Conservation (phyloP, 1,284 basidiomycete genomes). For the Cryptococcus jaspeensis region DNA sequence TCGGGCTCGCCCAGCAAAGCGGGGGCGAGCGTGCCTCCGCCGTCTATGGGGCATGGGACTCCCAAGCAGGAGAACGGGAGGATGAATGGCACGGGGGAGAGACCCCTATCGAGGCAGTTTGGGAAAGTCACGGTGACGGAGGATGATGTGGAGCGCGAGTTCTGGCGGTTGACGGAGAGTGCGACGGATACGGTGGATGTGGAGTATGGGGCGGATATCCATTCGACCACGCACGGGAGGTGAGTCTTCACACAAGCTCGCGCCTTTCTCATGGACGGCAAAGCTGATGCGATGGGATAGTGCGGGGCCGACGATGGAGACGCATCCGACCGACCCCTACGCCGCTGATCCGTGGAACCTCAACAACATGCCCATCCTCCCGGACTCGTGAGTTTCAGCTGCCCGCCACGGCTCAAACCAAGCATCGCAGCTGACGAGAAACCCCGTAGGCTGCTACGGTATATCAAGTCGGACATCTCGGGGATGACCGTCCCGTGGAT, state of each 20-base stretch:
- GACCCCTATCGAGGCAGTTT: constrained; percentile 50
- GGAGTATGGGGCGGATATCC: constrained; percentile 98
- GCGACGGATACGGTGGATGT: constrained; percentile 91
- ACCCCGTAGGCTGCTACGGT: constrained; percentile 53
- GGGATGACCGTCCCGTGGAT: constrained; percentile 99
- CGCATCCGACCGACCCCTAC: constrained; percentile 81
- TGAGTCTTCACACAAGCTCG: too few relatives aligned
- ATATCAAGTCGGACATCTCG: constrained; percentile 98
- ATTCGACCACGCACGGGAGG: constrained; percentile 97
- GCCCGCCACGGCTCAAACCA: neutral
- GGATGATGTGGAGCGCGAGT: constrained; percentile 89
- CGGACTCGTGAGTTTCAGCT: constrained; percentile 68
- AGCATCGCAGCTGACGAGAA: constrained; percentile 44
- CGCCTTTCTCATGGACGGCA: too few relatives aligned
- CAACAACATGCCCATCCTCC: constrained; percentile 91
- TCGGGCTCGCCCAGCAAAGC: too few relatives aligned
- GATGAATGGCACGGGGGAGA: constrained; percentile 2
- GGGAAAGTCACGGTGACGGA: constrained; percentile 73
- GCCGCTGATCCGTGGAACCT: constrained; percentile 95
- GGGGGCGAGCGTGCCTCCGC: too few relatives aligned
- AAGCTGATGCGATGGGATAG: constrained; percentile 52
- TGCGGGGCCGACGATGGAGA: constrained; percentile 91
- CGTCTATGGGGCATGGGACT: constrained; percentile 29
- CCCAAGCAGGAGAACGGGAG: too few relatives aligned
- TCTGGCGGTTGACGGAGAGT: constrained; percentile 93